Evolutionary conservation across 2,329 filamentous ascomycete species (phyloP).

Genomic region (Corinectria fuckeliana): DNA sequence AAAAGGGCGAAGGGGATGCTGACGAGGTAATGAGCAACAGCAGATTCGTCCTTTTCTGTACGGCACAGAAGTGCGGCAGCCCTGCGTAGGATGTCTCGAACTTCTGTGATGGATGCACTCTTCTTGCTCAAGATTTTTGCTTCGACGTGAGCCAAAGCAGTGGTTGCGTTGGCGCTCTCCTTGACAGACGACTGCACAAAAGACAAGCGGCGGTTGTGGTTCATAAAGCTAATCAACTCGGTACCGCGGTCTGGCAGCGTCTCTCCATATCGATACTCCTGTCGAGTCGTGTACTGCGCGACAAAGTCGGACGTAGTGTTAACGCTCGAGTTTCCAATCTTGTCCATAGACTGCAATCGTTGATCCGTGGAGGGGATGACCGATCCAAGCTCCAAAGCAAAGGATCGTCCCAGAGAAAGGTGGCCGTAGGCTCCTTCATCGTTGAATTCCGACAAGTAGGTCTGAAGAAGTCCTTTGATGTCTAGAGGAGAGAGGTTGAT

Average conservation of each 20-base stretch:
- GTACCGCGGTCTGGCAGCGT: slow-evolving; percentile 71
- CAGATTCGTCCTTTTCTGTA: slow-evolving; percentile 74
- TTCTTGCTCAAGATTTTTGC: slow-evolving; percentile 72
- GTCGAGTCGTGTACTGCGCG: slow-evolving; percentile 94
- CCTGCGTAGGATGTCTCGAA: slow-evolving; percentile 81
- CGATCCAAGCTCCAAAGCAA: slow-evolving; percentile 91
- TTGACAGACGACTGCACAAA: slow-evolving; percentile 58
- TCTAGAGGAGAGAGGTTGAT: slow-evolving; percentile 89
- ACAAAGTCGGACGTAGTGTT: slow-evolving; percentile 96
- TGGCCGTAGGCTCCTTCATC: slow-evolving; percentile 92
- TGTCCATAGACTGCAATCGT: slow-evolving; percentile 81
- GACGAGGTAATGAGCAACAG: slow-evolving; percentile 86
- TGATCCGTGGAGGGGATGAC: slow-evolving; percentile 87
- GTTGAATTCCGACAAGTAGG: slow-evolving; percentile 93
- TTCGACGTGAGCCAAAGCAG: slow-evolving; percentile 76
- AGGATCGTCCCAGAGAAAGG: slow-evolving; percentile 89
- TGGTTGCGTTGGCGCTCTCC: slow-evolving; percentile 65
- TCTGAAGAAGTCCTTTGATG: slow-evolving; percentile 93
- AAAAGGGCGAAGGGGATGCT: slow-evolving; percentile 92
- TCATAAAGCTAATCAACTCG: slow-evolving; percentile 69
- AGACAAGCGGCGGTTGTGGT: slow-evolving; percentile 58
- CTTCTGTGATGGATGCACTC: slow-evolving; percentile 72
- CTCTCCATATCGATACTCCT: slow-evolving; percentile 92
- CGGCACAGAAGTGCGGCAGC: slow-evolving; percentile 88
- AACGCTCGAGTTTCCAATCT: slow-evolving; percentile 74